Conservation (phyloP, 805 yeast genomes). For the Groenewaldozyma salmanticensis region DNA sequence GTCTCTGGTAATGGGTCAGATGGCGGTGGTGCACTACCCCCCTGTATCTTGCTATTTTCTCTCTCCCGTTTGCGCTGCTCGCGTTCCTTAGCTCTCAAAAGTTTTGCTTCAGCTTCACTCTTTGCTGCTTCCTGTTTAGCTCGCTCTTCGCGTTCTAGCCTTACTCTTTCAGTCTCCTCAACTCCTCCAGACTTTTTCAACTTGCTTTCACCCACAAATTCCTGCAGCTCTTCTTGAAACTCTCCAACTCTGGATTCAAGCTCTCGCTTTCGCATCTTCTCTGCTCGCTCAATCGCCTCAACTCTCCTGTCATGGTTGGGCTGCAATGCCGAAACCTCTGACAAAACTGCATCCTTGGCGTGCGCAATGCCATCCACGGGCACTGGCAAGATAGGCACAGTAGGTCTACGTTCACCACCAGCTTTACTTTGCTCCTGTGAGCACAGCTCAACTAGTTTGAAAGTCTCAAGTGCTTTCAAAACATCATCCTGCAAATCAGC, state of each 20-base stretch:
- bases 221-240: constrained; percentile 78
- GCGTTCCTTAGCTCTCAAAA: constrained; percentile 8
- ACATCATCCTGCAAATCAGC: constrained; percentile 74
- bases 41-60: too few species aligned
- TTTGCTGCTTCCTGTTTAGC: constrained; percentile 40
- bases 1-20: too few species aligned
- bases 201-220: constrained; percentile 68
- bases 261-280: constrained; percentile 65
- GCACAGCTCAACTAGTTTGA: constrained; percentile 69
- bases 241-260: constrained; percentile 45
- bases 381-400: constrained; percentile 19
- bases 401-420: constrained; percentile 27
- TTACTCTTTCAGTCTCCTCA: constrained; percentile 67
- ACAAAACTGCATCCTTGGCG: constrained; percentile 56
- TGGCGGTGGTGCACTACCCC: too few species aligned
- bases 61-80: constrained; percentile 13
- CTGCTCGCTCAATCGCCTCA: constrained; percentile 85
- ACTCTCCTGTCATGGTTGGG: constrained; percentile 81
- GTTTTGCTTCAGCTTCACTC: constrained; percentile 22
- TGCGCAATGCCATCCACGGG: constrained; percentile 23
- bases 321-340: constrained; percentile 65
- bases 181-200: constrained; percentile 82
- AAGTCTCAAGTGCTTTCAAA: constrained; percentile 71
- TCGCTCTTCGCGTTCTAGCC: constrained; percentile 60
- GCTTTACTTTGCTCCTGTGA: constrained; percentile 62